Evolutionary conservation across 1,139 yeast genomes (phyloP), one percentile per base, ranked within the genome.

Genomic region (Pichia sp.): DNA sequence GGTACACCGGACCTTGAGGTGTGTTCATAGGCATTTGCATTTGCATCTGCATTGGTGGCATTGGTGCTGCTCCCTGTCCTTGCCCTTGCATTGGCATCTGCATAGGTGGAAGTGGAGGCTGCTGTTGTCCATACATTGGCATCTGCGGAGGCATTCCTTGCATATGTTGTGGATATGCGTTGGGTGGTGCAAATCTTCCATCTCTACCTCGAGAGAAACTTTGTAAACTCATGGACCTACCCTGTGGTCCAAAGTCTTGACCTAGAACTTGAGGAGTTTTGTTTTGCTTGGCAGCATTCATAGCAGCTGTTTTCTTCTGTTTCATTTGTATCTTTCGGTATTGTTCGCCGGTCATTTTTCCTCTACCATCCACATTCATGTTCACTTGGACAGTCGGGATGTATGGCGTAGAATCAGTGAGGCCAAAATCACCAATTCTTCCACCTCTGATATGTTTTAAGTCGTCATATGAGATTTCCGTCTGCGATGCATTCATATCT

Each of bases 301-400:
- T 29, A 22, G 59, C 58, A 15, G 72, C 73, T 56, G 67, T 54
- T 52, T 82, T 81, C 62, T 77, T 79, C 55, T 76, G 80, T 11
- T 74, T 76, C 38, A 78, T 77, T 70, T 77, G 68, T 47, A 72
- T 79, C 48, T 79, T 81, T 45, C 93, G 63, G 52, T 82, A 81
- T 43, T 77, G 78, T 9, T 73, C 62, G 47, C 73, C 77, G 44
- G 61, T 67, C 35, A 49, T 24, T 26, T 45, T 48, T 5, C 3
- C 12, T n/a, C 46, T 46, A 4, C 37, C 36, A 5, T 49, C 47
- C 10, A 50, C 45, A 12, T 34, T 35, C 11, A 55, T 50, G 28
- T 49, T 58, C 0, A 64, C 53, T 16, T 62, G 53, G 11, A 81
- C 39, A 0, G 85, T 78, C 9, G 93, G 93, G 29, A 82, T 81